These are phyloP conservation scores for Escovopsis sp. DNA, from an alignment of 2,329 filamentous ascomycete species.

Conservation along the genomic window DNA sequence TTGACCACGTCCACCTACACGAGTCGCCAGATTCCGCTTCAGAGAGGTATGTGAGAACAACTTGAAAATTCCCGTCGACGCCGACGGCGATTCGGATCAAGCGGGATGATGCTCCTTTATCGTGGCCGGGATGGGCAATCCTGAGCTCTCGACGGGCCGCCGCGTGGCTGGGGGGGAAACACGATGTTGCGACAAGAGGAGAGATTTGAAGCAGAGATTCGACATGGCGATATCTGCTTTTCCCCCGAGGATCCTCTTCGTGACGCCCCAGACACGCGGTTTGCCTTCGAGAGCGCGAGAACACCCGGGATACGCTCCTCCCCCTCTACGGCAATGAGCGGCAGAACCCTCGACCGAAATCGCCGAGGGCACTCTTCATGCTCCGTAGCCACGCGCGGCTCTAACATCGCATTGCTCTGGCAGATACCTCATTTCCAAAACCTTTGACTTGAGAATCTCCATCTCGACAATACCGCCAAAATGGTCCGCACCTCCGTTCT, in stretches of 20 bases:
- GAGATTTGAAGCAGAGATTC: neutral
- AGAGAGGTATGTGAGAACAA: slow-evolving; percentile 30
- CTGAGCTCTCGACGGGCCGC: slow-evolving; percentile 13
- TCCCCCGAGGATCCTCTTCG: neutral
- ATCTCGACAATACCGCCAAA: slow-evolving; percentile 47
- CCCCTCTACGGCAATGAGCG: slow-evolving; percentile 46
- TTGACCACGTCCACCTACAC: slow-evolving; percentile 14
- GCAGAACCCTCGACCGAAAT: slow-evolving; percentile 48
- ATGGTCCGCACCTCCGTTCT: slow-evolving; percentile 99
- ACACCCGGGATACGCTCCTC: slow-evolving; percentile 44
- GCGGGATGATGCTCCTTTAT: slow-evolving; percentile 28
- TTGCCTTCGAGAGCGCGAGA: slow-evolving; percentile 2
- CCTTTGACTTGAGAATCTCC: slow-evolving; percentile 67
- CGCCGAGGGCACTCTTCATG: slow-evolving; percentile 54
- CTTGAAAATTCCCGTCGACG: slow-evolving; percentile 1
- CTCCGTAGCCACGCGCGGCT: slow-evolving; percentile 45
- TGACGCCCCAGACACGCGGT: slow-evolving; percentile 5
- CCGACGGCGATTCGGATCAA: slow-evolving; percentile 19
- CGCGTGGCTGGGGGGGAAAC: slow-evolving; percentile 8
- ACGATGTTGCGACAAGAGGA: neutral
- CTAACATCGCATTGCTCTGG: slow-evolving; percentile 35
- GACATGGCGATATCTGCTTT: slow-evolving; percentile 12
- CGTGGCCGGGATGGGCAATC: slow-evolving; percentile 51
- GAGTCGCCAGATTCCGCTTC: slow-evolving; percentile 10
- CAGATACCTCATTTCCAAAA: slow-evolving; percentile 51